These are phyloP conservation scores for Hygrocybe coccinea DNA, from an alignment of 768 basidiomycete genomes.

Conservation along the genomic window DNA sequence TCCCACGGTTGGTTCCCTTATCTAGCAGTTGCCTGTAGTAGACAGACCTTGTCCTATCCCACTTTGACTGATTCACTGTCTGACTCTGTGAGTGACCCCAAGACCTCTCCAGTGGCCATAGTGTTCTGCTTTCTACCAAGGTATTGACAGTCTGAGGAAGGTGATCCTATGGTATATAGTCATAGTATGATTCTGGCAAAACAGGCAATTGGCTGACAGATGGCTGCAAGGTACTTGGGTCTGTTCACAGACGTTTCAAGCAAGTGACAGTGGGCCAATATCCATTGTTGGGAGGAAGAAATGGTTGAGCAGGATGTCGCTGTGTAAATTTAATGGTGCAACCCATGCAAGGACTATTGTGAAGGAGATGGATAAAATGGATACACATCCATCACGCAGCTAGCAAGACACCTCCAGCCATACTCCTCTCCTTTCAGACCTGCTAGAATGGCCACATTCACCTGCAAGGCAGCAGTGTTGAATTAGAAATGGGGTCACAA, in stretches of 20 bases:
- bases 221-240: background rate
- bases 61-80: no score
- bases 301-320: background rate
- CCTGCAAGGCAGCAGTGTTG: background rate
- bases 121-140: no score
- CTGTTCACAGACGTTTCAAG: background rate
- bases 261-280: background rate
- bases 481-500: background rate
- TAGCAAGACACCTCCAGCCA: background rate
- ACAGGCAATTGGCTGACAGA: background rate
- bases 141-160: no score
- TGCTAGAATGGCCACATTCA: background rate
- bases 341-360: slow-evolving; percentile 1
- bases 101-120: no score
- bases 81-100: no score
- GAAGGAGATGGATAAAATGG: background rate
- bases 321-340: background rate
- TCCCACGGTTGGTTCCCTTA: no score
- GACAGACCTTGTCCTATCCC: no score
- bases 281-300: slow-evolving; percentile 6
- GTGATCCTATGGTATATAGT: slow-evolving; percentile 3
- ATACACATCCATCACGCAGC: slow-evolving; percentile 1
- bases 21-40: no score
- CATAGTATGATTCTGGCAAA: background rate
- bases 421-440: background rate